Base-by-base conservation (phyloP, 1,139 yeast genomes). In the Scheffersomyces illinoinensis region DNA sequence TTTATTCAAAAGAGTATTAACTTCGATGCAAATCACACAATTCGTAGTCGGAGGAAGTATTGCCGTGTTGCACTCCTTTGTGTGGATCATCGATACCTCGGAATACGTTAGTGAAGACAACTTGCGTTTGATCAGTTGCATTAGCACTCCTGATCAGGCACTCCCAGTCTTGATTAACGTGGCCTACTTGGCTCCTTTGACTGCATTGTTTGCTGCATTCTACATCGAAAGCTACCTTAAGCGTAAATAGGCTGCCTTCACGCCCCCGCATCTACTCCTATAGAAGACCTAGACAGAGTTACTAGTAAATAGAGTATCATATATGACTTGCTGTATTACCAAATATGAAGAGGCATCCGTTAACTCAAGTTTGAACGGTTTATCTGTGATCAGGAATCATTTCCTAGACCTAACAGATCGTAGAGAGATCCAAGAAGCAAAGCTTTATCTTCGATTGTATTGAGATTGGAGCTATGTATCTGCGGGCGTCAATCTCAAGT, bases 21-120 rank as follows among this genome's bases (percentile, higher is more conserved):
- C 95, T 19, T 78, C 89, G 7, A 78, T 89, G 75, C 93, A 89
- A 73, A 89, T 89, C 66, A 78, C 85, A 54, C 95, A 89, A 73
- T 89, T 89, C 69, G 77, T 89, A 18, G 71, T 86, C 58, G 95
- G 95, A 21, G 93, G 93, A 33, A 81, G 88, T 7, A 76, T 88
- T 64, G 93, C 91, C 8, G 71, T 86, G 26, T 73, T 84, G 61
- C 93, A 89, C 71, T 73, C 88, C 56, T 88, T 88, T 69, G 80
- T 89, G 58, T 81, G 82, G 72, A 87, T 85, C 70, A 81, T 83
- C 62, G 89, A 88, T 69, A 74, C 83, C 21, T 62, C 77, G 50
- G 50, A 24, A 7, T 8, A 26, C 5, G 61, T 57, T 14, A 56
- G 60, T 26, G 59, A 50, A 5, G 62, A 61, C 4, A 78, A 81